Conservation (phyloP, 2,329 filamentous ascomycete species). For the Nemania bipapillata region DNA sequence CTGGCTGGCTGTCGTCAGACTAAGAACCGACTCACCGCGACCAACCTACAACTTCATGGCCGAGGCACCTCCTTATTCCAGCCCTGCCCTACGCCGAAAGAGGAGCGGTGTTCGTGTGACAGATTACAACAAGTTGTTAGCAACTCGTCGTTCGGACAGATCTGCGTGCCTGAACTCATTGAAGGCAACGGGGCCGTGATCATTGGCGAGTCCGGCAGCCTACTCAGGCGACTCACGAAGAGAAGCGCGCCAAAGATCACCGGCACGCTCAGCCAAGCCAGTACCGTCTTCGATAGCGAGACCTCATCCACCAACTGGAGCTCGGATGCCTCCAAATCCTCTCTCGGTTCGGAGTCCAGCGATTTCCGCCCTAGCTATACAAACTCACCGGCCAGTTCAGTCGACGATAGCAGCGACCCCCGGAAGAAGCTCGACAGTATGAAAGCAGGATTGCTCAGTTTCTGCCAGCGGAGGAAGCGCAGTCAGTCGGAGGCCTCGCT, state of each 20-base stretch:
- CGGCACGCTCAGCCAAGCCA: not conserved
- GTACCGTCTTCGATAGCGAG: not conserved
- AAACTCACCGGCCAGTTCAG: not conserved
- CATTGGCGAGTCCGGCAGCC: not conserved
- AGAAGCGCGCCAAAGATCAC: not conserved
- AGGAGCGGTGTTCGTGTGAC: not conserved
- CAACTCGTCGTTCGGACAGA: not conserved
- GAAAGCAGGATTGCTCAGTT: not conserved
- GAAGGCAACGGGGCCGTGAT: not conserved
- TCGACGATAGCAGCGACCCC: not conserved
- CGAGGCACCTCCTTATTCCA: not conserved
- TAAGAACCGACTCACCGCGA: not conserved
- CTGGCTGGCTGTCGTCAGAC: not conserved
- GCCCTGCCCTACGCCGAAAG: not conserved
- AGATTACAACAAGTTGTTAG: not conserved
- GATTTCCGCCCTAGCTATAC: not conserved
- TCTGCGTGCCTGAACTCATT: not conserved
- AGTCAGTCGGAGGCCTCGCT: not conserved
- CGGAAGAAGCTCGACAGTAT: not conserved
- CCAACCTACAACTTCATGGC: not conserved
- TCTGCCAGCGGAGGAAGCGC: not conserved
- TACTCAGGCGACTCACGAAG: not conserved
- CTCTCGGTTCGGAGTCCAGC: not conserved
- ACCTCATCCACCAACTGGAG: not conserved
- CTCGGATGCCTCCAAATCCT: not conserved